Base-by-base conservation (phyloP, 148 eudicot species). In the Pouteria glomerata region DNA sequence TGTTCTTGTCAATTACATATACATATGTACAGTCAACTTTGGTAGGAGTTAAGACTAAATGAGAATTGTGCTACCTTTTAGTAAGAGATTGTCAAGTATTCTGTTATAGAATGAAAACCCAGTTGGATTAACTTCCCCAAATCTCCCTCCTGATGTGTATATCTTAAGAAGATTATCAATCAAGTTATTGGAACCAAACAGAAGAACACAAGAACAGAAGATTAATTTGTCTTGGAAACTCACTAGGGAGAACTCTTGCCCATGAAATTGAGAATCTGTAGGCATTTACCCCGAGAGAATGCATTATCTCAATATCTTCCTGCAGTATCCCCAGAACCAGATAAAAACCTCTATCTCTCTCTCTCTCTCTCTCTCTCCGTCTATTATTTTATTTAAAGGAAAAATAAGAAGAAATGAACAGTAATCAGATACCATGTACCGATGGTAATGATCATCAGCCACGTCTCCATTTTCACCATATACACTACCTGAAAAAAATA, bases 221-320 rank as follows among this genome's bases (percentile, higher is more conserved):
- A 15, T 42, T 3, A 23, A 11, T 47, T n/a, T 7, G 47, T 15
- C 10, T 8, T 4, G 12, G 52, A 18, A n/a, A 51, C 84, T 60
- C 80, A 89, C 96, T 77, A 37, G 97, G 97, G 56, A 90, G 68
- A 82, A 90, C 57, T 85, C 98, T 84, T 13, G 90, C 62, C 92
- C 98, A 93, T 50, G 98, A 87, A 56, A 93, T 87, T 31, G 98
- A 93, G 62, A 93, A 84, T 51, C 98, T 74, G 76, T 93, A 93
- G 19, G 94, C 84, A 77, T 87, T 75, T 60, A 93, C 80, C 30
- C 98, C 91, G 53, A 93, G 91, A 37, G 85, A 79, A 45, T 81
- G 79, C 68, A 93, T 42, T 30, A 83, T 76, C 34, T 89, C 87
- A 18, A 93, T 88, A 69, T 90, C 98, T 78, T 88, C 88, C 96